Evolutionary conservation across 768 basidiomycete species (phyloP).

Genomic region (Rhodotorula sphaerocarpa): DNA sequence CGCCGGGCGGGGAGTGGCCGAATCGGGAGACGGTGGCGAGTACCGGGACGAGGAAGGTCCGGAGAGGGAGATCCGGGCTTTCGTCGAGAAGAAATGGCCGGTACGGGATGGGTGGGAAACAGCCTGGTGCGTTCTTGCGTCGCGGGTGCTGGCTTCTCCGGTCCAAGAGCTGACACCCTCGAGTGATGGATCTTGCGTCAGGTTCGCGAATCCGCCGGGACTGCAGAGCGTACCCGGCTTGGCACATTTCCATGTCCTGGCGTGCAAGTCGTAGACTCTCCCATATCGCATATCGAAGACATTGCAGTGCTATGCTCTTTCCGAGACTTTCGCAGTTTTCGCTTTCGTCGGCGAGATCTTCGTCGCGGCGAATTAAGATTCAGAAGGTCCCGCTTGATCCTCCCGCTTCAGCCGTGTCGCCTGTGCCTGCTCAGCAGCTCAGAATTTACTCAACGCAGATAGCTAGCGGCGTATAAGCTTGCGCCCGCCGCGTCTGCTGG

Average conservation of each 20-base stretch:
- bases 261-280: background rate
- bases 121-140: conserved; percentile 3
- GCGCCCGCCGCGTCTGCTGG: too few species aligned
- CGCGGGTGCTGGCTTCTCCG: background rate
- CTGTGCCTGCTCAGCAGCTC: too few species aligned
- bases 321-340: too few species aligned
- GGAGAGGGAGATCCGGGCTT: conserved; percentile 14
- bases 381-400: too few species aligned
- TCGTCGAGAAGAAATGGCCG: conserved; percentile 6
- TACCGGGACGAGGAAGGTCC: background rate
- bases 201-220: conserved; percentile 1
- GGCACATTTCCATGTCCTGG: conserved; percentile 6
- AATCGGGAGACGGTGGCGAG: background rate
- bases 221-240: conserved; percentile 6
- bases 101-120: conserved; percentile 11
- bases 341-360: too few species aligned
- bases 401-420: too few species aligned
- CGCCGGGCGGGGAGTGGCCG: background rate
- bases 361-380: too few species aligned
- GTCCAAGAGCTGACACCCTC: background rate
- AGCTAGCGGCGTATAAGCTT: too few species aligned
- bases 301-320: too few species aligned
- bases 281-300: too few species aligned
- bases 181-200: background rate
- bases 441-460: too few species aligned